Conservation (phyloP, 768 basidiomycete genomes). For the Leccinum broughii region DNA sequence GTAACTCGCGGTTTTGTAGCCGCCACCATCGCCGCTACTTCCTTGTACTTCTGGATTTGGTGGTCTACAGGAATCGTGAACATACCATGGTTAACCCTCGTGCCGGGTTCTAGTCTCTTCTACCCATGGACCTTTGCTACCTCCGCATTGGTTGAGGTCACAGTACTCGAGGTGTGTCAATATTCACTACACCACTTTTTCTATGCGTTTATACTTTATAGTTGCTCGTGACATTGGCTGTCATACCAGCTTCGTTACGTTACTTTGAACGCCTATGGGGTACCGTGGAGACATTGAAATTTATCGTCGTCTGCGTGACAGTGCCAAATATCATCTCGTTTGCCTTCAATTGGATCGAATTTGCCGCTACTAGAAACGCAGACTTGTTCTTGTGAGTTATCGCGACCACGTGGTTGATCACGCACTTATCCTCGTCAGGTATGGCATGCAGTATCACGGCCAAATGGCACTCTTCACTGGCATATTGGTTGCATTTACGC, state of each 20-base stretch:
- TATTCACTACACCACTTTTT: background rate
- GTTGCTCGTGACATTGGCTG: constrained; percentile 75
- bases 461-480: constrained; percentile 90
- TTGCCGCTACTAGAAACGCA: constrained; percentile 62
- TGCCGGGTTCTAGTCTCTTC: constrained; percentile 79
- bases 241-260: constrained; percentile 79
- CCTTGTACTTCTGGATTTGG: constrained; percentile 63
- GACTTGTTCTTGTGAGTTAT: constrained; percentile 75
- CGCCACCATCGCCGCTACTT: constrained; percentile 56
- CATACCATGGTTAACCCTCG: constrained; percentile 70
- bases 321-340: constrained; percentile 88
- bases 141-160: constrained; percentile 83
- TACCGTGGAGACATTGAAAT: constrained; percentile 78
- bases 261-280: constrained; percentile 98
- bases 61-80: constrained; percentile 50
- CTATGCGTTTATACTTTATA: constrained; percentile 33
- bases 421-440: constrained; percentile 47
- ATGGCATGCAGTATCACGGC: constrained; percentile 88
- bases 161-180: constrained; percentile 73
- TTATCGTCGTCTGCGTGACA: constrained; percentile 76
- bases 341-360: constrained; percentile 88
- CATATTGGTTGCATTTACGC: constrained; percentile 94
- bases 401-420: constrained; percentile 7
- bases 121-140: constrained; percentile 96
- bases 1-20: constrained; percentile 74